phyloP scores from a whole-genome alignment of 2,329 filamentous ascomycete species.

The Aspergillus floridensis region DNA sequence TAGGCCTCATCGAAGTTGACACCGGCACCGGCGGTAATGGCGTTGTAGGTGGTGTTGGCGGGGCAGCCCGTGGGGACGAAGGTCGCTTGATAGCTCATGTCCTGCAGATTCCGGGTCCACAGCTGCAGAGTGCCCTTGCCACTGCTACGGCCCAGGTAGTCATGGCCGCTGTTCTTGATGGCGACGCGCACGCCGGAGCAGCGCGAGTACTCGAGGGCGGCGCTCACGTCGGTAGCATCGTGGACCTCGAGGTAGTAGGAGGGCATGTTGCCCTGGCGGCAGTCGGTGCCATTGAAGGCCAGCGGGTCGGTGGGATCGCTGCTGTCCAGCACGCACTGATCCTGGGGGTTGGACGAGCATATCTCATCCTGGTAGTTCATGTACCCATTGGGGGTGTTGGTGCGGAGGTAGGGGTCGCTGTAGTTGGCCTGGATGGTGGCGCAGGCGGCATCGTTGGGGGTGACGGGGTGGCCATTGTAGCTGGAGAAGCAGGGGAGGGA shows the following conservation, averaged over 20 bases:
- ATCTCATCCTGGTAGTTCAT: conserved; percentile 24
- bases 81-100: conserved; percentile 15
- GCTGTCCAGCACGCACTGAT: conserved; percentile 20
- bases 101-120: conserved; percentile 30
- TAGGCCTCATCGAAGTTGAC: conserved; percentile 28
- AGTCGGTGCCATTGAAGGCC: conserved; percentile 10
- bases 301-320: conserved; percentile 13
- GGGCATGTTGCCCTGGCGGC: conserved; percentile 16
- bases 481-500: conserved; percentile 15
- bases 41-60: conserved; percentile 11
- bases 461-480: conserved; percentile 11
- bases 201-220: conserved; percentile 12
- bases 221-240: conserved; percentile 8
- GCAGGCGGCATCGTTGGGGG: conserved; percentile 6
- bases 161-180: conserved; percentile 38
- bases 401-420: conserved; percentile 15
- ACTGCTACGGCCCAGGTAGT: conserved; percentile 34
- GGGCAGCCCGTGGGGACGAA: conserved; percentile 10
- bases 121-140: conserved; percentile 28
- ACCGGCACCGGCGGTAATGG: conserved; percentile 31
- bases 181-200: conserved; percentile 11
- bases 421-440: conserved; percentile 14
- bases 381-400: conserved; percentile 19
- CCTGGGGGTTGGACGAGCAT: conserved; percentile 17
- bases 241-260: conserved; percentile 13